Base-by-base conservation (phyloP, 495 filamentous ascomycete genomes). In the Niebla homalea region DNA sequence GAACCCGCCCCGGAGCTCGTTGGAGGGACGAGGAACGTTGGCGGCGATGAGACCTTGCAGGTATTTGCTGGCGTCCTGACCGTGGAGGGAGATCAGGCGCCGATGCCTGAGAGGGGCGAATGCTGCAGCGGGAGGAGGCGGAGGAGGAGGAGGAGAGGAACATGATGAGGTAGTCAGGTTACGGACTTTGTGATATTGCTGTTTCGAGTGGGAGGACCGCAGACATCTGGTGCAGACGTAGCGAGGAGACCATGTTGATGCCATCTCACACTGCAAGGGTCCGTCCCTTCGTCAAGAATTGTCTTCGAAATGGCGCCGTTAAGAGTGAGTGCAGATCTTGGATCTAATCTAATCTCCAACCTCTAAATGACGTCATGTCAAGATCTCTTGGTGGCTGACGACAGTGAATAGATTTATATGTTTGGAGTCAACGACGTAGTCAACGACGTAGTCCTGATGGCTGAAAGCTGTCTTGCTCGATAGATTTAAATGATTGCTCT, bases 21-120 rank as follows among this genome's bases (percentile, higher is more conserved):
- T 2, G 0, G 53, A 58, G 49, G 52, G 59, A 60, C 57, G 63
- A 54, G 52, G 70, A 57, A 96, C 76, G 56, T 89, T 84, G 50
- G 78, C 75, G 0, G 89, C 94, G 41, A 87, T 79, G 43, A 92
- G 71, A 49, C 89, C 89, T 66, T 96, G 90, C 12, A 98, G 79
- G 69, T 83, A 96, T 37, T 81, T 80, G 7, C 84, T 70, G 36
- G 85, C 81, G 61, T 96, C 92, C 43, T 67, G 64, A 40, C 92
- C 92, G 41, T 79, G 74, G 46, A 96, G 66, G 47, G 79, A 80
- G 56, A 98, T 79, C 29, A 98, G 73, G 22, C 78, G 76, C 22
- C 92, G 85, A 58, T 81, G 78, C 35, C 75, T 65, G 57, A 97
- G 70, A 36, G 64, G 65, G 48, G 69, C 62, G 57, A 68, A 73